Base-by-base conservation (phyloP, 2,329 filamentous ascomycete genomes). In the Pseudomassariella vexata region DNA sequence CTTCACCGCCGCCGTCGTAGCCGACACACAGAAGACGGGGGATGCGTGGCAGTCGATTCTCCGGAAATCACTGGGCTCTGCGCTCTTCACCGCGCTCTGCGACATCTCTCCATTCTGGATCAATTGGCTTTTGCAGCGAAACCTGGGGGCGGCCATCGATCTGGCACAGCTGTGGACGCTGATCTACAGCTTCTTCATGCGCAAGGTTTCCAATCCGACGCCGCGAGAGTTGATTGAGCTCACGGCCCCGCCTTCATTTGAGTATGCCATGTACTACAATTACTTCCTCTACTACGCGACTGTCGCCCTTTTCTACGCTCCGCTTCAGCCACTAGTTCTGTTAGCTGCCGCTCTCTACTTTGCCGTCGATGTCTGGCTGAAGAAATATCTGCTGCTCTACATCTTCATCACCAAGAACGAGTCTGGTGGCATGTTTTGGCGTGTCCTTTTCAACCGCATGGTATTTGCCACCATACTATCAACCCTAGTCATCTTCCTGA, bases 331-430 rank as follows among this genome's bases (percentile, higher is more conserved):
- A 1, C 70, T 96, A 16, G 83, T 92, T 2, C 70, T 98, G 6
- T 79, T 85, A 0, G 84, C 94, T 23, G 87, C 85, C 1, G 88
- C 89, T 2, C 62, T 95, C 19, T 98, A 95, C 68, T 96, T 96
- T 56, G 65, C 68, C 31, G 67, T 98, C 30, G 92, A 98, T 56
- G 80, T 81, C 5, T 86, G 82, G 60, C 69, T 96, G 53, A 95
- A 95, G 72, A 96, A 96, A 62, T 98, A 98, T 52, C 68, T 95
- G 27, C 64, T 96, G 23, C 73, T 96, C 44, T 95, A 98, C 60
- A 83, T 95, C 42, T 96, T 95, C 52, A 76, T 94, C 43, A 98
- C 92, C 28, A 98, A 96, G 66, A 95, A 83, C 18, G 92, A 98
- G 54, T 95, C 89, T 0, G 92, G 89, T 7, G 92, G 92, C 30